These are phyloP conservation scores for Heritiera fomes DNA, from an alignment of 345 rosid genomes.

Conservation along the genomic window DNA sequence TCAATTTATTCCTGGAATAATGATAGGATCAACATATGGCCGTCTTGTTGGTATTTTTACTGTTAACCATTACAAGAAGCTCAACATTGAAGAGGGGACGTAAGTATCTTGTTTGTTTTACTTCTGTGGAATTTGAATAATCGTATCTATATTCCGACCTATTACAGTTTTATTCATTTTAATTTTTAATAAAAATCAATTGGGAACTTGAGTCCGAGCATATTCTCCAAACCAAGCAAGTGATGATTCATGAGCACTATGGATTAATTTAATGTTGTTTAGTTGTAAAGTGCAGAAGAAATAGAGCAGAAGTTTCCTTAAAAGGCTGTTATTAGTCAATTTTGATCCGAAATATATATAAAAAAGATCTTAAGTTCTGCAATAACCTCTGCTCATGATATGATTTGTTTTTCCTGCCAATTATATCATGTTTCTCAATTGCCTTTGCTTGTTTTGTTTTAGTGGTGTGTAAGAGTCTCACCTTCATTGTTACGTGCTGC, in stretches of 20 bases:
- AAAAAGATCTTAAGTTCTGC: neutral
- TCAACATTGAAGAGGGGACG: constrained; percentile 98
- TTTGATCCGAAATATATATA: neutral
- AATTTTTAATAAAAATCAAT: neutral
- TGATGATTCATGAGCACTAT: neutral
- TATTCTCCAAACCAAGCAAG: neutral
- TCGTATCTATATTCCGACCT: neutral
- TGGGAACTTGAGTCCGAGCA: neutral
- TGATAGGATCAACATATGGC: constrained; percentile 99
- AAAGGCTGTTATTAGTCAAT: neutral
- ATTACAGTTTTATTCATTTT: neutral
- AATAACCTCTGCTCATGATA: neutral
- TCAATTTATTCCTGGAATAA: constrained; percentile 97
- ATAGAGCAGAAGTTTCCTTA: neutral
- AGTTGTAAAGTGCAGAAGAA: neutral
- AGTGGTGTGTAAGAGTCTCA: neutral
- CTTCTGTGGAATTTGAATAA: neutral
- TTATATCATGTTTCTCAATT: neutral
- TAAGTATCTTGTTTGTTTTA: constrained; percentile 46
- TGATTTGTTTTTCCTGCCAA: neutral
- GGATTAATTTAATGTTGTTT: neutral
- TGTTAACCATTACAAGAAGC: constrained; percentile 86
- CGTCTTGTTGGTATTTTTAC: constrained; percentile 98
- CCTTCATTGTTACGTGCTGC: neutral
- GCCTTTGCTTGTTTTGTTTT: neutral